Base-by-base conservation (phyloP, 1,284 basidiomycete genomes). In the Exobasidium rhododendri region DNA sequence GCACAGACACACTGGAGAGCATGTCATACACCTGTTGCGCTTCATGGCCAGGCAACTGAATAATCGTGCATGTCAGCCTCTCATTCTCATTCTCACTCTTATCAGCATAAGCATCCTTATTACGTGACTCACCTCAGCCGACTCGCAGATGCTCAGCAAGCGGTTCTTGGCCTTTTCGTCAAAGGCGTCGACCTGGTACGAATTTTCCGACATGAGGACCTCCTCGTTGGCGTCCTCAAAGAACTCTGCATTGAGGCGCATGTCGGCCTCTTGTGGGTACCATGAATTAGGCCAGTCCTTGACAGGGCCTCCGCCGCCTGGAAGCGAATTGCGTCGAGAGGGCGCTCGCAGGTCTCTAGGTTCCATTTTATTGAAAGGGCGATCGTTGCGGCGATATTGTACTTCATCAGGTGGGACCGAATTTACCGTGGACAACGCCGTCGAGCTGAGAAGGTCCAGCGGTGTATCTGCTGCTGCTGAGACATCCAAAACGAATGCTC, bases 281-380 rank as follows among this genome's bases (percentile, higher is more conserved):
- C 22, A 46, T 14, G 32, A 24, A 22, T 57, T 57, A 11, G 56
- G 56, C 56, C 56, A 57, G n/a, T 43, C 43, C 6, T 44, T 31
- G 7, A 40, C 35, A 10, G 35, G 7, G 7, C 35, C 35, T 40
- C 10, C 35, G 17, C 43, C 26, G 17, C 43, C 26, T 11, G 56
- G 20, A 24, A 50, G 2, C 22, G 4, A 56, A 40, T 53, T 56
- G 20, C 47, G 47, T 31, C 47, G 7, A 50, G 47, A 50, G 14
- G 47, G 47, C 20, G 22, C 24, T 50, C 47, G 47, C 20, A 50
- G 24, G 20, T 50, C 47, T 24, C 22, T 31, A 7, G 47, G 47
- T 31, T 50, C 47, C 47, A 50, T 7, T 7, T 24, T 7, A 10
- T n/a, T 10, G 17, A 40, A 7, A 10, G 17, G 10, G 7, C 35